Evolutionary conservation across 768 basidiomycete genomes (phyloP), one percentile per base, ranked within the genome.

Genomic region (Hydnomerulius pinastri): DNA sequence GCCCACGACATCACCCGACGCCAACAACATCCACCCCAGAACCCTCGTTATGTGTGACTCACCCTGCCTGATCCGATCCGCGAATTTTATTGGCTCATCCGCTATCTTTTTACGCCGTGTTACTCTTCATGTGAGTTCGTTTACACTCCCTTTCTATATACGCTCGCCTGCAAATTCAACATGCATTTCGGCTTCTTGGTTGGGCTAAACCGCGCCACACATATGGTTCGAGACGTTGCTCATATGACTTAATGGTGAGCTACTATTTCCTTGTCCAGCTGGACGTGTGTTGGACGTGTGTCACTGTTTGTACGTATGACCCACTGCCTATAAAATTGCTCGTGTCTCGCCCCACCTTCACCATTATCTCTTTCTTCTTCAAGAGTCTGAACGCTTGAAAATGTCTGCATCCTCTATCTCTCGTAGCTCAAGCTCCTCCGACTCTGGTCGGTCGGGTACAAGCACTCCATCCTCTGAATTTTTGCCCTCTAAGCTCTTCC

Each of bases 401-500:
- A 68, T 70, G 68, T 44, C 48, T 33, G 18, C 37, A 6, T 30
- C 36, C n/a, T 52, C 67, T 7, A 20, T 51, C 18, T 47, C 56
- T 9, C 25, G 30, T 17, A 35, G 54, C 24, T 58, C 57, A 36
- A 52, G 51, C 39, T 45, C 37, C 12, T 59, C 66, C 20, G 53
- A 46, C 23, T 59, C 54, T 23, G 38, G 24, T 23, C 30, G 27
- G n/a, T 64, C 64, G 11, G 58, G 55, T 21, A 29, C 41, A 4
- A 66, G 57, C 18, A 70, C 61, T 0, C 66, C 66, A 1, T 30
- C 53, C 10, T 67, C 63, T 32, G 68, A 70, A 38, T 64, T 56
- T 1, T 30, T 30, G 2, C 51, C 30, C 15, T 25, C 61, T 2
- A 62, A 48, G 52, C 11, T 46, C n/a, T 69, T 56, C 43, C 52